A percentile compares a stretch with the other conserved stretches of the same genome.
Conservation (phyloP, 441 rosid genomes). For the Pelargonium myrrhifolium region DNA sequence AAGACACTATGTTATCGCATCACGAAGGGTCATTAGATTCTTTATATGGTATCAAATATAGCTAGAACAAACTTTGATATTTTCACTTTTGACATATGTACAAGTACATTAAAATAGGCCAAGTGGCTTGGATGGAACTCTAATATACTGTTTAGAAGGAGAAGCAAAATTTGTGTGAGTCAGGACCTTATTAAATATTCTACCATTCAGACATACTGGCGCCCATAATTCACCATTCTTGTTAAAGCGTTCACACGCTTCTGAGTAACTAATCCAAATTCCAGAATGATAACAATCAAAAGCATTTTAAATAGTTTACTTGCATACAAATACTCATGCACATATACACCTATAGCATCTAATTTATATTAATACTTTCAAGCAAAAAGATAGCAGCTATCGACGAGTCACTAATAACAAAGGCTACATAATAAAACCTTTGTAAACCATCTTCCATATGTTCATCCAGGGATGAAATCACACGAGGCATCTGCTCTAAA, state of each 20-base stretch:
- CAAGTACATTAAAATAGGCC: neutral
- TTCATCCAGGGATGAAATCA: slow-evolving; percentile 54
- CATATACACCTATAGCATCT: neutral
- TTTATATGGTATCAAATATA: neutral
- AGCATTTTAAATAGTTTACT: neutral
- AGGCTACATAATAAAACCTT: slow-evolving; percentile 28
- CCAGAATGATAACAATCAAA: neutral
- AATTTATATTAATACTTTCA: neutral
- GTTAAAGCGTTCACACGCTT: neutral
- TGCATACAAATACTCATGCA: neutral
- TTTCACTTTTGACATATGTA: neutral
- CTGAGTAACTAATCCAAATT: neutral
- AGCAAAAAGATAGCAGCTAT: neutral
- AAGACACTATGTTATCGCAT: neutral
- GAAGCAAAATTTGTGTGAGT: neutral
- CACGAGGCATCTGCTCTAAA: slow-evolving; percentile 51
- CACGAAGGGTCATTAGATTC: neutral
- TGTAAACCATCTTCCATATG: slow-evolving; percentile 49
- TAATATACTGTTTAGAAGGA: neutral
- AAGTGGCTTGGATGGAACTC: neutral
- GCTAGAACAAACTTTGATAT: neutral
- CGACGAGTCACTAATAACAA: neutral
- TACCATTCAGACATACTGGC: neutral
- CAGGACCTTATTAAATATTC: neutral
- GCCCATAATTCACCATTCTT: neutral